Evolutionary conservation across 805 yeast species (phyloP).

Genomic region (Wickerhamomyces rabaulensis): DNA sequence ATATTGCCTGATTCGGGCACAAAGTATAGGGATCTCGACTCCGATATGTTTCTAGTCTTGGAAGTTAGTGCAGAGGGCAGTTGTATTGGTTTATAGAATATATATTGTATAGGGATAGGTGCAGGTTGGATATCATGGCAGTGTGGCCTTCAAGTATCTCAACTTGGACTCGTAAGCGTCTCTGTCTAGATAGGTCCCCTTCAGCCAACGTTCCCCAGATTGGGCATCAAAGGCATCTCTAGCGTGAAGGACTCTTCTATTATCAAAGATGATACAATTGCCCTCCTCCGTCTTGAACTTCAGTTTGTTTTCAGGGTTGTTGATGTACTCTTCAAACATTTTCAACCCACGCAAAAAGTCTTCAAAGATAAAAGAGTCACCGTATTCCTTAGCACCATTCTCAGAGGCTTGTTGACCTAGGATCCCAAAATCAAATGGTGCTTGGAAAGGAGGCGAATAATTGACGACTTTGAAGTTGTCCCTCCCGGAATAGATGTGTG

Average conservation of each 20-base stretch:
- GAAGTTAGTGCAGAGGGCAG: too few species aligned
- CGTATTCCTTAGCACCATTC: conserved; percentile 31
- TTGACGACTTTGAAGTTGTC: conserved; percentile 50
- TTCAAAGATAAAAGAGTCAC: conserved; percentile 38
- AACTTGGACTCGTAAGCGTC: conserved; percentile 65
- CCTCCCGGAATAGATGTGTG: conserved; percentile 10
- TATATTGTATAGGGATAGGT: too few species aligned
- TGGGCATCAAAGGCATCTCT: conserved; percentile 43
- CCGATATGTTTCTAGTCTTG: too few species aligned
- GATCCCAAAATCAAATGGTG: conserved; percentile 62
- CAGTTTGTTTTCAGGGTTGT: conserved; percentile 48
- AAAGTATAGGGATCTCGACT: background rate
- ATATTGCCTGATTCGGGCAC: background rate
- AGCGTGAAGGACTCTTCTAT: conserved; percentile 67
- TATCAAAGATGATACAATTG: conserved; percentile 63
- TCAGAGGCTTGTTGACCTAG: conserved; percentile 25
- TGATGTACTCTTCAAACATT: conserved; percentile 55
- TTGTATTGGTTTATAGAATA: too few species aligned
- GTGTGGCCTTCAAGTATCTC: conserved; percentile 21
- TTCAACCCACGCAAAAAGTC: conserved; percentile 56
- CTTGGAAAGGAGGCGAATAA: conserved; percentile 82
- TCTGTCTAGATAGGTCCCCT: conserved; percentile 71
- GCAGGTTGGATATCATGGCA: too few species aligned
- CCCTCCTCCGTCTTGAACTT: conserved; percentile 51
- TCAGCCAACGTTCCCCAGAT: conserved; percentile 58